Evolutionary conservation across 2,329 filamentous ascomycete genomes (phyloP).

Genomic region (Coniochaeta pulveracea): DNA sequence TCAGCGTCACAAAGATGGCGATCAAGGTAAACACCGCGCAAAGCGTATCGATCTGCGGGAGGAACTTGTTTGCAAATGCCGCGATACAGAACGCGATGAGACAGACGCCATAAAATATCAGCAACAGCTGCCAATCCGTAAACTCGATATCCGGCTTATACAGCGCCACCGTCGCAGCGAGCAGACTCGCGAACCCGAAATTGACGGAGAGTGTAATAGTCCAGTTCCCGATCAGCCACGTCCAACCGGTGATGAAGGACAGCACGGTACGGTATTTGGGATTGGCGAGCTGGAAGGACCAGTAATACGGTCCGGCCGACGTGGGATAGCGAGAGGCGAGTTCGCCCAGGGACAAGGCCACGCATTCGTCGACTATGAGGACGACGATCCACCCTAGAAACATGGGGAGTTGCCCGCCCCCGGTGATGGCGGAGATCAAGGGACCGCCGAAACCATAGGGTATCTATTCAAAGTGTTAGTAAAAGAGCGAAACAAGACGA

Average conservation of each 20-base stretch:
- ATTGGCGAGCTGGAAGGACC: conserved; percentile 36
- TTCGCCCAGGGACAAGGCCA: conserved; percentile 38
- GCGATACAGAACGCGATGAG: conserved; percentile 42
- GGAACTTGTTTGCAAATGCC: conserved; percentile 41
- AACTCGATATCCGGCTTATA: conserved; percentile 41
- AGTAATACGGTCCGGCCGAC: conserved; percentile 40
- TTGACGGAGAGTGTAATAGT: conserved; percentile 41
- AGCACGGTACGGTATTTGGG: conserved; percentile 28
- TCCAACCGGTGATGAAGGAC: conserved; percentile 41
- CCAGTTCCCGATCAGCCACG: conserved; percentile 40
- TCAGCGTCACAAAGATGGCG: conserved; percentile 44
- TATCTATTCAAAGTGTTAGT: conserved; percentile 21
- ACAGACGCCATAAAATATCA: conserved; percentile 52
- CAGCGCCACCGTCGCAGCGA: conserved; percentile 38
- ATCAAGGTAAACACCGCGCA: conserved; percentile 44
- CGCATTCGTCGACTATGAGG: conserved; percentile 37
- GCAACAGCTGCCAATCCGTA: conserved; percentile 44
- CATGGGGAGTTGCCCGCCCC: conserved; percentile 37
- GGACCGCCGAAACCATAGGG: conserved; percentile 36
- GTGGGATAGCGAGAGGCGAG: conserved; percentile 39
- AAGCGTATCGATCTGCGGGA: conserved; percentile 48
- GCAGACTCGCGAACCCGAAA: conserved; percentile 42
- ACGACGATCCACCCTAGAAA: conserved; percentile 46
- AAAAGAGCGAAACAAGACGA: background rate
- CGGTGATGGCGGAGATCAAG: conserved; percentile 24